Percentiles rank a stretch among this genome's conserved stretches.
Evolutionary conservation across 2,329 filamentous ascomycete genomes (phyloP).

Genomic region (Arthrobotrys sphaeroides): DNA sequence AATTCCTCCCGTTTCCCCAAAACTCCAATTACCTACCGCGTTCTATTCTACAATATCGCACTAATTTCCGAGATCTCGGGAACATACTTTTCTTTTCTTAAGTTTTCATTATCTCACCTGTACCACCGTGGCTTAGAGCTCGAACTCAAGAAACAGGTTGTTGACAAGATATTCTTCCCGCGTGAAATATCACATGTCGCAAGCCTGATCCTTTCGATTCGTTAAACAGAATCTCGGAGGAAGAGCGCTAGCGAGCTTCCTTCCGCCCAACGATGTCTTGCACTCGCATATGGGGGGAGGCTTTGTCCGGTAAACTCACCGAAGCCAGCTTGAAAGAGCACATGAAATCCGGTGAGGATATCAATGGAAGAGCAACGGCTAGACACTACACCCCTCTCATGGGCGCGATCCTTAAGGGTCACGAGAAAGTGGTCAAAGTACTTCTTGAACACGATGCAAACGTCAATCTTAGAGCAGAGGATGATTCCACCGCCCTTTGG

Average conservation of each 20-base stretch:
- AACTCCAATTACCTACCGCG: too few species aligned
- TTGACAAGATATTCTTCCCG: too few species aligned
- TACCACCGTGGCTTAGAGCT: too few species aligned
- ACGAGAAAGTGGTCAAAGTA: constrained; percentile 55
- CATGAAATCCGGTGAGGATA: background rate
- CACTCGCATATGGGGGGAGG: background rate
- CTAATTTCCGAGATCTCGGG: too few species aligned
- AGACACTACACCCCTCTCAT: background rate
- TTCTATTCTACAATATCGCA: too few species aligned
- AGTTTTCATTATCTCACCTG: too few species aligned
- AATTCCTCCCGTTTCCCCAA: too few species aligned
- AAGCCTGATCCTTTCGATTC: background rate
- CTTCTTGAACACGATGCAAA: constrained; percentile 52
- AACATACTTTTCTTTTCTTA: too few species aligned
- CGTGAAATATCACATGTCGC: too few species aligned
- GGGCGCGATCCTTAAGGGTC: constrained; percentile 54
- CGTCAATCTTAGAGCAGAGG: background rate
- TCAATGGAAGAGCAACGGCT: background rate
- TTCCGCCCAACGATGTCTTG: background rate
- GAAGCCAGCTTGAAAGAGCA: background rate
- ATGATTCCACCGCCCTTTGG: background rate
- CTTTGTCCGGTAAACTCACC: background rate
- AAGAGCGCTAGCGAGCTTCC: background rate
- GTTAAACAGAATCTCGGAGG: background rate
- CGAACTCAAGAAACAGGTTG: too few species aligned